Percentiles rank a stretch among this genome's conserved stretches.
These are phyloP conservation scores for Pseudogymnoascus verrucosus DNA, from an alignment of 2,329 filamentous ascomycete genomes.

Conservation along the genomic window DNA sequence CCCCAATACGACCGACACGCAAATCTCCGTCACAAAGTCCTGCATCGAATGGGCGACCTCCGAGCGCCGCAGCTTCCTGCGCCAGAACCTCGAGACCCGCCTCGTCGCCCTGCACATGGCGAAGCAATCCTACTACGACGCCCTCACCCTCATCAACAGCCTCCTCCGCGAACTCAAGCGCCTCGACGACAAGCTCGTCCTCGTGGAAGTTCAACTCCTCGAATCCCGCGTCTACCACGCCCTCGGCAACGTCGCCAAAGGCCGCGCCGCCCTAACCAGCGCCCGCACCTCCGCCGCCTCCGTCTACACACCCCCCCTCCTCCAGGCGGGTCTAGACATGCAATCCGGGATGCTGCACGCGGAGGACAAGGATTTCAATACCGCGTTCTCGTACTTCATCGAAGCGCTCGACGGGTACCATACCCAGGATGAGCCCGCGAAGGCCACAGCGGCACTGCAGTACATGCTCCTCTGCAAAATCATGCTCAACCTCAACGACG, in stretches of 20 bases:
- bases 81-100: slow-evolving; percentile 94
- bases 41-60: slow-evolving; percentile 99
- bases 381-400: slow-evolving; percentile 97
- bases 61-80: slow-evolving; percentile 89
- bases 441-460: slow-evolving; percentile 94
- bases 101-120: slow-evolving; percentile 92
- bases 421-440: slow-evolving; percentile 75
- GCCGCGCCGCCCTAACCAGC: slow-evolving; percentile 85
- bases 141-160: slow-evolving; percentile 91
- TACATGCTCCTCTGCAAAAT: slow-evolving; percentile 99
- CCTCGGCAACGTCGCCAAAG: slow-evolving; percentile 92
- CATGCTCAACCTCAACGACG: slow-evolving; percentile 95
- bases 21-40: slow-evolving; percentile 93
- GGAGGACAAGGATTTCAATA: slow-evolving; percentile 98
- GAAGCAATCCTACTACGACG: slow-evolving; percentile 96
- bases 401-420: slow-evolving; percentile 97
- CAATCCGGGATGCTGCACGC: slow-evolving; percentile 98
- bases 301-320: slow-evolving; percentile 89
- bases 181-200: slow-evolving; percentile 93
- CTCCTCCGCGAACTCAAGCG: slow-evolving; percentile 95
- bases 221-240: slow-evolving; percentile 97
- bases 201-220: slow-evolving; percentile 95
- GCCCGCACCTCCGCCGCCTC: slow-evolving; percentile 92
- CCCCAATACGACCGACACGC: slow-evolving; percentile 87
- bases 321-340: slow-evolving; percentile 97